Evolutionary conservation across 495 filamentous ascomycete genomes (phyloP).

Genomic region (Talaromyces thailandensis): DNA sequence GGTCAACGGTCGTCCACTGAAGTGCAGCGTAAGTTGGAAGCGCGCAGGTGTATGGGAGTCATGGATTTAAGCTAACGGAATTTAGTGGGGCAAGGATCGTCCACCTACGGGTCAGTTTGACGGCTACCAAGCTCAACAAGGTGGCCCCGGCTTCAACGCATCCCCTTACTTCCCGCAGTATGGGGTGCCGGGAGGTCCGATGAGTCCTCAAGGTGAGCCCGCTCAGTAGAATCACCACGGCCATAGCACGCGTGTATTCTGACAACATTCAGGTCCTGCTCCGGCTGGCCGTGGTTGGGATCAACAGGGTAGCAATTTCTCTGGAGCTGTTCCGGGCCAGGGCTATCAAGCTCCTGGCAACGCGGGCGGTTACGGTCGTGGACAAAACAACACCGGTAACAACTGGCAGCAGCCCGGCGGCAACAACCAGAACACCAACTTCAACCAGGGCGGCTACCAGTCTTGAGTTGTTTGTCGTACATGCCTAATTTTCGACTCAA

Average conservation of each 20-base stretch:
- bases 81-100: constrained; percentile 97
- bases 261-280: constrained; percentile 39
- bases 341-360: constrained; percentile 56
- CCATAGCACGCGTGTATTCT: background rate
- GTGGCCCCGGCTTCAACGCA: constrained; percentile 48
- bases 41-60: background rate
- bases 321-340: constrained; percentile 48
- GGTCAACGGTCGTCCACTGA: constrained; percentile 92
- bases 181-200: constrained; percentile 55
- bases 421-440: constrained; percentile 24
- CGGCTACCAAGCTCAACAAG: constrained; percentile 66
- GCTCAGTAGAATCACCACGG: background rate
- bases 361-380: constrained; percentile 75
- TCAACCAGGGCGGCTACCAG: constrained; percentile 39
- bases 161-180: constrained; percentile 95
- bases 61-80: constrained; percentile 1
- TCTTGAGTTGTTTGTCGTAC: constrained; percentile 19
- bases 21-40: constrained; percentile 76
- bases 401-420: constrained; percentile 54
- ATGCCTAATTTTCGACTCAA: background rate
- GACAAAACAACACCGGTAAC: constrained; percentile 61
- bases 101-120: constrained; percentile 78
- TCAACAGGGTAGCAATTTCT: constrained; percentile 51
- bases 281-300: constrained; percentile 55
- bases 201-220: constrained; percentile 57